Base-by-base conservation (phyloP, 257 asterid species). In the Verbascum thapsus region DNA sequence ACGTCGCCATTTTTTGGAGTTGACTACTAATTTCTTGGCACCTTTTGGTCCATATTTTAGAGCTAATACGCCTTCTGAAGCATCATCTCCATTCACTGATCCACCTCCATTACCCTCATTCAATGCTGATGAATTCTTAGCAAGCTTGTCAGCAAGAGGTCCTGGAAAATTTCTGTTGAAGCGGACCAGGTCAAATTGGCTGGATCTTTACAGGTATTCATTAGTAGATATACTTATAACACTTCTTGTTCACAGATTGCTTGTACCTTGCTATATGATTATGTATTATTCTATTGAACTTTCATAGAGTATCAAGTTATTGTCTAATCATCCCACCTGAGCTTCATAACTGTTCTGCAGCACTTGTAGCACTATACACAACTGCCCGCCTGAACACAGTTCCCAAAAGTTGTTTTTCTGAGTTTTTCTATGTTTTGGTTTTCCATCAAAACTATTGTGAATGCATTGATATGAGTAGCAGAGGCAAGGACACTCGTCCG, bases 1-100 rank as follows among this genome's bases (percentile, higher is more conserved):
- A 55, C 97, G 96, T 52, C 95, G 99, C 61, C 99, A 94, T 83
- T 94, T 94, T 74, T 73, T 90, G 89, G 99, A 94, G 88, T 80
- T 94, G 81, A 94, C 99, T 0, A 87, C 96, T 47, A 94, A 94
- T 61, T 87, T 94, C 79, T 78, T 94, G 87, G 98, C 99, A 40
- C 99, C 98, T 64, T 94, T 94, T 67, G 99, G 98, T 65, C 96
- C 98, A 13, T 94, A 87, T 77, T 94, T 90, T 72, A 78, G 86
- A 72, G 80, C 88, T 48, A 85, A 76, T 64, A 83, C 98, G n/a
- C 98, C 96, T 67, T 87, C 95, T 63, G 99, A 94, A 74, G 85
- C 91, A 62, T 85, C 95, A 55, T 82, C 98, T 47, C 97, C 97
- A 17, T 94, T 79, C 77, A 66, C 83, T 35, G 96, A 94, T 56